These are phyloP conservation scores for Phragmites australis DNA, from an alignment of 176 grass and related monocot species.

Conservation along the genomic window DNA sequence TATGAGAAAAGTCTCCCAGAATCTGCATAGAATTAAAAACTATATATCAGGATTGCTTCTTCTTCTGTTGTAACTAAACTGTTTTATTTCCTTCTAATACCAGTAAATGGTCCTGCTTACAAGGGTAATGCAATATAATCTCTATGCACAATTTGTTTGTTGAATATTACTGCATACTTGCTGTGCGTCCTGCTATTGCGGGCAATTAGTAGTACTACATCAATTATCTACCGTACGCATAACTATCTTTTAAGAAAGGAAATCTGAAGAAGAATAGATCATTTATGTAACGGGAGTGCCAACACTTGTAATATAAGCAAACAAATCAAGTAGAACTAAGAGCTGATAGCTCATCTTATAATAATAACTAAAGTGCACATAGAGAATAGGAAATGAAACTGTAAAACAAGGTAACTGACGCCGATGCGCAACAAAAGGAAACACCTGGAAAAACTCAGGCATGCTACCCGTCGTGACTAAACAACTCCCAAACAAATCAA, in stretches of 20 bases:
- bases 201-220: constrained; percentile 5
- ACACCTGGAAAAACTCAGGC: background rate
- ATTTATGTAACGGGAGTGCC: background rate
- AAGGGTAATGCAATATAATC: background rate
- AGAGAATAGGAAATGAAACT: background rate
- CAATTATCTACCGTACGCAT: background rate
- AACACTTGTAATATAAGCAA: constrained; percentile 1
- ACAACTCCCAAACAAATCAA: constrained; percentile 1
- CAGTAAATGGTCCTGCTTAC: background rate
- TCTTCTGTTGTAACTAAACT: background rate
- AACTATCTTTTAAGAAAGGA: background rate
- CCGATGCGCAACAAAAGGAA: constrained; percentile 5
- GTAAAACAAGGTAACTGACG: background rate
- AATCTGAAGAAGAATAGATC: background rate
- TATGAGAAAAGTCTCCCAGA: constrained; percentile 84
- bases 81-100: constrained; percentile 14
- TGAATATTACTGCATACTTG: background rate
- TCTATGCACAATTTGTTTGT: background rate
- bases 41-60: constrained; percentile 27
- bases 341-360: background rate
- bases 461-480: background rate
- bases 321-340: background rate
- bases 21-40: constrained; percentile 47
- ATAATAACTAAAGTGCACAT: background rate
- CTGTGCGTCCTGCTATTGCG: background rate